These are phyloP conservation scores for Cucumis hystrix DNA, from an alignment of 306 rosid species.

Conservation along the genomic window DNA sequence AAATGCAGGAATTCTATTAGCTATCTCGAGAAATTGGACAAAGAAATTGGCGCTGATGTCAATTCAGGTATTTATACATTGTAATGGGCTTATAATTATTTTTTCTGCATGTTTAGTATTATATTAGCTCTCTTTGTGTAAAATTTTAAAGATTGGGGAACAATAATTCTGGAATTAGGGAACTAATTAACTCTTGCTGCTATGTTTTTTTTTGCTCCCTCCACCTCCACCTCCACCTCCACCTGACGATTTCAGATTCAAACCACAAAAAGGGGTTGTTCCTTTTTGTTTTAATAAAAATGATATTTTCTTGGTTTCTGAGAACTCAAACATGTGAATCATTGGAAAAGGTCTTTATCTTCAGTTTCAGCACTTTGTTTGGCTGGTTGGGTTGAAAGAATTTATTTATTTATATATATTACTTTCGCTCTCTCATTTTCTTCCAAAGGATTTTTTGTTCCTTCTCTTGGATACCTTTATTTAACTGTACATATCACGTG, in stretches of 20 bases:
- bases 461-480: no score
- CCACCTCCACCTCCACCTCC: not conserved
- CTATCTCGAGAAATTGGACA: constrained; percentile 71
- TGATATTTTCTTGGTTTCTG: not conserved
- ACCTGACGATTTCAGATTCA: not conserved
- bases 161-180: not conserved
- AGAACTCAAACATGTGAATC: not conserved
- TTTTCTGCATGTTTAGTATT: not conserved
- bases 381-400: not conserved
- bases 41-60: constrained; percentile 51
- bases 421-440: not conserved
- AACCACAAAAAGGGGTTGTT: not conserved
- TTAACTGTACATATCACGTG: not conserved
- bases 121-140: not conserved
- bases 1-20: constrained; percentile 70
- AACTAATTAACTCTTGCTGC: not conserved
- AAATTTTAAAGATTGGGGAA: not conserved
- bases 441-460: not conserved
- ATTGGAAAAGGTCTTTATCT: no score
- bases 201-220: not conserved
- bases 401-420: no score
- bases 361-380: not conserved
- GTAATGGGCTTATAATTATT: not conserved
- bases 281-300: not conserved
- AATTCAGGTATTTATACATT: constrained; percentile 42